Conservation (phyloP, 192 early-diverging fungal genomes). For the Rhizophagus prolifer region DNA sequence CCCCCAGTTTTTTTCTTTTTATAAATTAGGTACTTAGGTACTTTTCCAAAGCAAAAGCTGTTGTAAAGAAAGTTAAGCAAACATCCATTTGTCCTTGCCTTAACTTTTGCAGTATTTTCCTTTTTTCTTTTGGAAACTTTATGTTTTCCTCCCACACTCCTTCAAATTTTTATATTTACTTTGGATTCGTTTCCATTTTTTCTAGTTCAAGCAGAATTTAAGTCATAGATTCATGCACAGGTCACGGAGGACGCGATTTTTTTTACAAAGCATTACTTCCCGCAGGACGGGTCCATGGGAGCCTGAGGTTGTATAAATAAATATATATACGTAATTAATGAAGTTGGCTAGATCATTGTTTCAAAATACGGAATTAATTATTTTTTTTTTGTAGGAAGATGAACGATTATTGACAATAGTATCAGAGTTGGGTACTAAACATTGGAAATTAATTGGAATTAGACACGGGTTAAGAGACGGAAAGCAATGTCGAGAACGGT, state of each 20-base stretch:
- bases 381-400: slow-evolving; percentile 22
- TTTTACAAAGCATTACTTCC: not conserved
- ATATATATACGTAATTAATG: too few species aligned
- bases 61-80: too few species aligned
- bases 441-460: slow-evolving; percentile 27
- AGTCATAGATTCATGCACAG: not conserved
- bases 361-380: too few species aligned
- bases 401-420: slow-evolving; percentile 10
- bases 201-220: not conserved
- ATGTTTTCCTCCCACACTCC: not conserved
- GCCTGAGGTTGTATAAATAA: not conserved
- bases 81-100: not conserved
- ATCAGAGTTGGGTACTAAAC: slow-evolving; percentile 5
- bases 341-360: too few species aligned
- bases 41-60: not conserved
- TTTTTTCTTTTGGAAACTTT: not conserved
- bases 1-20: not conserved
- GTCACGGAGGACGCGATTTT: not conserved
- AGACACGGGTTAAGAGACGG: slow-evolving; percentile 22
- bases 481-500: slow-evolving; percentile 35
- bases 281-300: not conserved
- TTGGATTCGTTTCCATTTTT: not conserved
- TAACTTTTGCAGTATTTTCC: not conserved
- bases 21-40: not conserved
- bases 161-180: not conserved